Conservation (phyloP, 177 flowering plant genomes). For the Vitis hybrid region DNA sequence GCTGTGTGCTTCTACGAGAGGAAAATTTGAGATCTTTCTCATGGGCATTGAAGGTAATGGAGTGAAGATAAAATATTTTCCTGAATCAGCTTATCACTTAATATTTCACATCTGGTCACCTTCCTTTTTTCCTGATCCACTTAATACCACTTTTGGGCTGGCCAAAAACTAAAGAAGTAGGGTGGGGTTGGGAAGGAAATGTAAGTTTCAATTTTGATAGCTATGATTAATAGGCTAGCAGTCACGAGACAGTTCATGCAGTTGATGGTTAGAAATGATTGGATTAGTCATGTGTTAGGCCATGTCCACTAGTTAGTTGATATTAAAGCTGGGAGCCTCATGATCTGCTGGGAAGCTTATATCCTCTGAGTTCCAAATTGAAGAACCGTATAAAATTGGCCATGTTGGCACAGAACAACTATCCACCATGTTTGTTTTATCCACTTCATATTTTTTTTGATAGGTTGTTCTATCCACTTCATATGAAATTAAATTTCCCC, state of each 20-base stretch:
- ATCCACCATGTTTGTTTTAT: not conserved
- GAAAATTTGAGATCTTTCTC: conserved; percentile 66
- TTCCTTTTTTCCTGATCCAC: conserved; percentile 3
- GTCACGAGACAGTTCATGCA: not conserved
- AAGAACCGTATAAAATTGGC: not conserved
- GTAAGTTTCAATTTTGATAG: not conserved
- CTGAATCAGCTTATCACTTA: not conserved
- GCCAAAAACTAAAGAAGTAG: not conserved
- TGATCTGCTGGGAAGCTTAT: not conserved
- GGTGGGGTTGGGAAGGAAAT: not conserved
- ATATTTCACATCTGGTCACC: not conserved
- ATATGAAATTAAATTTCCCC: not conserved
- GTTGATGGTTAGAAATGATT: not conserved
- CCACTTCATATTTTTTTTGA: not conserved
- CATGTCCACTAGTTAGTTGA: not conserved
- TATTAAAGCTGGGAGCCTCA: no score
- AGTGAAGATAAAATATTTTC: not conserved
- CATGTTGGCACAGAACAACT: not conserved
- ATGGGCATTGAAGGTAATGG: conserved; percentile 90
- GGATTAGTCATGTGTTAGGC: not conserved
- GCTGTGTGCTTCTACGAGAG: conserved; percentile 81
- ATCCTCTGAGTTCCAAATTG: not conserved
- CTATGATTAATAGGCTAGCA: not conserved
- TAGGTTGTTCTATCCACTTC: not conserved
- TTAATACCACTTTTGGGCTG: not conserved